Conservation (phyloP, 1,139 yeast genomes). For the Torulaspora pretoriensis region DNA sequence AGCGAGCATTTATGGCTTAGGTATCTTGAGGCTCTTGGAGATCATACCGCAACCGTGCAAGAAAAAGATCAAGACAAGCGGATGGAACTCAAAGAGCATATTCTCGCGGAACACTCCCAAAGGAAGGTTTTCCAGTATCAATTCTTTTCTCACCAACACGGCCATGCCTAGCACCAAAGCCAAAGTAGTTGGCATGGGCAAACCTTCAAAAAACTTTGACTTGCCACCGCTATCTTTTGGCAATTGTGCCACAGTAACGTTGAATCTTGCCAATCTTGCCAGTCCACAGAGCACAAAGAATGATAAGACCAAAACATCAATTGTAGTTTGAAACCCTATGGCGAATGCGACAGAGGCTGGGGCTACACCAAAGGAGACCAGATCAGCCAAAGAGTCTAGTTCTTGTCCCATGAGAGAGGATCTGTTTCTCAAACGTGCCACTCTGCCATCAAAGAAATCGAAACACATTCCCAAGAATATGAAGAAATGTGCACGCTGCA, state of each 20-base stretch:
- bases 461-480: constrained; percentile 85
- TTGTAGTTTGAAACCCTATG: constrained; percentile 79
- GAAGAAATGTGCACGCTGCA: constrained; percentile 85
- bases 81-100: constrained; percentile 68
- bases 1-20: constrained; percentile 56
- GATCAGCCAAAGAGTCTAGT: constrained; percentile 91
- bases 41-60: constrained; percentile 89
- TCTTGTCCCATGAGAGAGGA: constrained; percentile 96
- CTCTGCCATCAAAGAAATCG: constrained; percentile 95
- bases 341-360: constrained; percentile 92
- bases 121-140: constrained; percentile 49
- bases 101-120: constrained; percentile 57
- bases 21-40: constrained; percentile 83
- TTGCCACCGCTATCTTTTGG: constrained; percentile 87
- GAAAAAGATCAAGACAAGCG: constrained; percentile 58
- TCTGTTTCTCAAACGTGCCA: constrained; percentile 89
- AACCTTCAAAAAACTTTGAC: constrained; percentile 83
- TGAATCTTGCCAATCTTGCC: constrained; percentile 90
- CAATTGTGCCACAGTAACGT: constrained; percentile 85
- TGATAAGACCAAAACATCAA: constrained; percentile 70
- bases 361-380: constrained; percentile 86
- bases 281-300: constrained; percentile 92
- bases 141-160: constrained; percentile 50
- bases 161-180: constrained; percentile 72
- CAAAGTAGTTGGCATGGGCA: constrained; percentile 89